Evolutionary conservation across 495 filamentous ascomycete genomes (phyloP).

Genomic region (Aspergillus homomorphus): DNA sequence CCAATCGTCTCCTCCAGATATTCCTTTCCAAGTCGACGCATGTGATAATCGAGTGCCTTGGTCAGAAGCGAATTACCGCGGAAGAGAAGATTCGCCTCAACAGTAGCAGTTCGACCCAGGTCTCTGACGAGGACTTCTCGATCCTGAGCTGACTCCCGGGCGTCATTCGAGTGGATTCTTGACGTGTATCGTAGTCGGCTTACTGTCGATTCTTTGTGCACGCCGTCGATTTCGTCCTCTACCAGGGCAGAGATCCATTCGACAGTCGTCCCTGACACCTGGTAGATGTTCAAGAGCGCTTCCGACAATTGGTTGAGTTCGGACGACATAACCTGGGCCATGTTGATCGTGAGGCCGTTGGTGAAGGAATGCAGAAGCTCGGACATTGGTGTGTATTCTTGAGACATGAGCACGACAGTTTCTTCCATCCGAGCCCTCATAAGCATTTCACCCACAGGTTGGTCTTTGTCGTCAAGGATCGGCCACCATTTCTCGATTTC

Average conservation of each 20-base stretch:
- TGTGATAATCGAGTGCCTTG: slow-evolving; percentile 89
- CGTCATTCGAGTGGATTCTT: slow-evolving; percentile 77
- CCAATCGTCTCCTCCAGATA: slow-evolving; percentile 85
- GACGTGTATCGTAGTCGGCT: slow-evolving; percentile 71
- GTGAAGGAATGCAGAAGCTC: slow-evolving; percentile 82
- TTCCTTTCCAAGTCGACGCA: slow-evolving; percentile 90
- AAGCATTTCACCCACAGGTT: slow-evolving; percentile 80
- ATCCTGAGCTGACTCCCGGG: slow-evolving; percentile 59
- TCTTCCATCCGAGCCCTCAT: slow-evolving; percentile 83
- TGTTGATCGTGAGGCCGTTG: slow-evolving; percentile 78
- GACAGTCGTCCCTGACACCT: slow-evolving; percentile 82
- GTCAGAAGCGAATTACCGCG: slow-evolving; percentile 93
- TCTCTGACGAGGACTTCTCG: slow-evolving; percentile 61
- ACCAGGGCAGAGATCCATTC: slow-evolving; percentile 93
- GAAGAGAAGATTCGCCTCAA: slow-evolving; percentile 92
- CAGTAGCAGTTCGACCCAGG: slow-evolving; percentile 53
- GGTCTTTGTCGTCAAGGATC: slow-evolving; percentile 67
- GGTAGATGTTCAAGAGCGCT: slow-evolving; percentile 88
- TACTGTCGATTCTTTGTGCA: slow-evolving; percentile 68
- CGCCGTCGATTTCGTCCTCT: slow-evolving; percentile 95
- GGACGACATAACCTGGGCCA: slow-evolving; percentile 73
- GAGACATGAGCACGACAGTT: slow-evolving; percentile 78
- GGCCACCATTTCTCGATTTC: slow-evolving; percentile 91
- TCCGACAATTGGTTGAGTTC: slow-evolving; percentile 79
- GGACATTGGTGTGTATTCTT: slow-evolving; percentile 80